Base-by-base conservation (phyloP, 2,329 filamentous ascomycete genomes). In the Ceratocystis destructans region DNA sequence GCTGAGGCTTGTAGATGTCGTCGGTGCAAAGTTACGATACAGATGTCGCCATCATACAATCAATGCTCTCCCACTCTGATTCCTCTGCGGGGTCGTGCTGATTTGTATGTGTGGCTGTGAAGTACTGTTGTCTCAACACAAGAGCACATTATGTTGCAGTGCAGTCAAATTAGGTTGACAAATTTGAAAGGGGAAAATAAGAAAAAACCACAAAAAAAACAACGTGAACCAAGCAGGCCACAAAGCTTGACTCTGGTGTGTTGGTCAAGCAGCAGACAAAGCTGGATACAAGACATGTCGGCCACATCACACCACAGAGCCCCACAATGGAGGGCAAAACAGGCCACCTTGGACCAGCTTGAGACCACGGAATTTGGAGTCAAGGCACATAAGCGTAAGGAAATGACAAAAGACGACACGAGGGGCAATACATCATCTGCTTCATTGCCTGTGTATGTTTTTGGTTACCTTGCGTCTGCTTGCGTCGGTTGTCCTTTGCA, bases 291-390 rank as follows among this genome's bases (percentile, higher is more conserved):
- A 53, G 48, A 25, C 48, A 53, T 62, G 61, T 22, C 31, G 25
- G 31, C 20, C 22, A 44, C 7, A 48, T 63, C 61, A 50, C 45
- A 63, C 61, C 61, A 63, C 45, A 63, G 50, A 63, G 20, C 22
- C 61, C 61, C 61, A 44, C 61, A 63, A 53, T 63, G 45, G 61
- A 8, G 22, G 61, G 44, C 61, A 48, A 63, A 63, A 63, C 61
- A 63, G 61, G 25, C 61, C 61, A 63, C 61, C 15, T 63, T 63
- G 45, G 45, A 17, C 61, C 61, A 22, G 44, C 15, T 63, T 63
- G 45, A 63, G 61, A 33, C 61, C 28, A 33, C 33, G 0, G 44
- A 10, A 37, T n/a, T 57, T 17, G 53, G 53, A 8, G 53, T 25
- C 25, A 31, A 17, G 53, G 25, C 53, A 37, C 17, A n/a, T 50